Evolutionary conservation across 768 basidiomycete species (phyloP).

Genomic region (Agrocybe pediades): DNA sequence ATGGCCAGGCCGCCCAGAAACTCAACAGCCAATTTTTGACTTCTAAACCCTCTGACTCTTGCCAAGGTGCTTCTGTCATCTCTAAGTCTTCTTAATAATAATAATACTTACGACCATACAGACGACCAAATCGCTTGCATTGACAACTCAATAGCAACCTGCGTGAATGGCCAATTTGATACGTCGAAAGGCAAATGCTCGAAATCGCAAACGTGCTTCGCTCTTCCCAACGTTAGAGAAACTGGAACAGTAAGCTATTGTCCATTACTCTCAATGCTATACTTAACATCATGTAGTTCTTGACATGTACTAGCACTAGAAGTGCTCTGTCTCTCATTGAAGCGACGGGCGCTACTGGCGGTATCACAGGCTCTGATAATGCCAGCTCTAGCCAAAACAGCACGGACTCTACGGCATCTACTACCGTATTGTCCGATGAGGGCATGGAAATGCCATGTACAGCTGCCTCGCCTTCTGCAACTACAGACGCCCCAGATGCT

Average conservation of each 20-base stretch:
- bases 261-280: too few species aligned
- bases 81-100: background rate
- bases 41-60: slow-evolving; percentile 42
- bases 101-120: slow-evolving; percentile 11
- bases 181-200: slow-evolving; percentile 34
- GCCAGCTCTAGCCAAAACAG: background rate
- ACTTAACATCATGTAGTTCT: too few species aligned
- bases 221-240: slow-evolving; percentile 44
- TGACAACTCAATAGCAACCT: slow-evolving; percentile 37
- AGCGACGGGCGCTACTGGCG: slow-evolving; percentile 47
- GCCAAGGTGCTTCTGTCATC: slow-evolving; percentile 35
- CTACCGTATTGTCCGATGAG: slow-evolving; percentile 1
- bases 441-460: slow-evolving; percentile 1
- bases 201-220: slow-evolving; percentile 46
- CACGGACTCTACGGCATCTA: background rate
- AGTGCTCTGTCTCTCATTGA: slow-evolving; percentile 47
- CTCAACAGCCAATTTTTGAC: slow-evolving; percentile 49
- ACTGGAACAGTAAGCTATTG: slow-evolving; percentile 52
- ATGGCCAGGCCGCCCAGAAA: slow-evolving; percentile 51
- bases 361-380: slow-evolving; percentile 27
- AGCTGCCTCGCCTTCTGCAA: slow-evolving; percentile 9
- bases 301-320: slow-evolving; percentile 55
- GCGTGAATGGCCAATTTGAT: slow-evolving; percentile 43
- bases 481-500: background rate
- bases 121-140: slow-evolving; percentile 51